These are phyloP conservation scores for Syncephalastrum contaminatum DNA, from an alignment of 371 early-diverging fungal genomes.

Conservation along the genomic window DNA sequence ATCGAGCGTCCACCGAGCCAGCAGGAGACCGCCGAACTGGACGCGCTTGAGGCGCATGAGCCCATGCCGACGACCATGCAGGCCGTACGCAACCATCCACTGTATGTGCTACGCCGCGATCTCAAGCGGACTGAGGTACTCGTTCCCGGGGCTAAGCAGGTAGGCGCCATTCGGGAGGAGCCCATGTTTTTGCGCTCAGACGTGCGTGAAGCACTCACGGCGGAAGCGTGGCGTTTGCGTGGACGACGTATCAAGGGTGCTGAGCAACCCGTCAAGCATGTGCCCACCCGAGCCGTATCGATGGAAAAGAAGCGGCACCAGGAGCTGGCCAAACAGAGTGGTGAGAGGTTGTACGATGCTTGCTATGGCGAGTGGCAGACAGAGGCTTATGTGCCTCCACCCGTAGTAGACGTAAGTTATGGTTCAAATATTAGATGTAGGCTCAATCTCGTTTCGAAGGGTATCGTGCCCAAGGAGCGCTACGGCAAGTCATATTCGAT, in stretches of 20 bases:
- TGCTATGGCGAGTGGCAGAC: constrained; percentile 93
- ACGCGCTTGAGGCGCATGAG: constrained; percentile 45
- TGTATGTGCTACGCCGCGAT: constrained; percentile 87
- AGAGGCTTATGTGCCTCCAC: constrained; percentile 57
- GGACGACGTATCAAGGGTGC: constrained; percentile 53
- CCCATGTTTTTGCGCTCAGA: constrained; percentile 75
- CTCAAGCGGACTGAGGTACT: constrained; percentile 74
- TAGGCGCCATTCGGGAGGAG: constrained; percentile 80
- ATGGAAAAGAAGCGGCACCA: constrained; percentile 51
- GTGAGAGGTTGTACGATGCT: constrained; percentile 26
- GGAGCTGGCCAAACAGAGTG: constrained; percentile 48
- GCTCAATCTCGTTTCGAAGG: constrained; percentile 39
- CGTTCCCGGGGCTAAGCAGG: constrained; percentile 49
- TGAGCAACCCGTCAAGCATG: constrained; percentile 67
- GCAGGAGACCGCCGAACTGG: constrained; percentile 54
- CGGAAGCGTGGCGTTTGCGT: constrained; percentile 67
- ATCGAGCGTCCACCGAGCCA: constrained; percentile 34
- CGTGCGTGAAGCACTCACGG: constrained; percentile 60
- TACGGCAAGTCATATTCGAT: constrained; percentile 63
- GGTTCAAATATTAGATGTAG: background rate
- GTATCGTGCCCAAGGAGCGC: constrained; percentile 76
- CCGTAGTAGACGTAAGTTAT: constrained; percentile 60
- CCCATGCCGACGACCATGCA: constrained; percentile 79
- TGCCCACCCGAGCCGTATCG: constrained; percentile 65
- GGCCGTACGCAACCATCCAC: constrained; percentile 78